Base-by-base conservation (phyloP, 129 eudicot genomes). In the Chrysanthemum lavandulifolium region DNA sequence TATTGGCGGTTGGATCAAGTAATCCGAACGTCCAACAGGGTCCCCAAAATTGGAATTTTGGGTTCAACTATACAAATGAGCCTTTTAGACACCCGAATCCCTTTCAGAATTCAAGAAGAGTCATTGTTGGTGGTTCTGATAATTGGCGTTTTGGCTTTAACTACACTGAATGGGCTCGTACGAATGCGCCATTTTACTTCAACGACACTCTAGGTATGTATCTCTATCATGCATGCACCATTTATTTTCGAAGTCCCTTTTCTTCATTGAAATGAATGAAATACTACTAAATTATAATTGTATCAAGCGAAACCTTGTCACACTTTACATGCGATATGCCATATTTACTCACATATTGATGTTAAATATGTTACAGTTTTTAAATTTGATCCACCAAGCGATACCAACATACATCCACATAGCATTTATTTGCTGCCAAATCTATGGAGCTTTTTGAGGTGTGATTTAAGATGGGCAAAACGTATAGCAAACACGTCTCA, bases 101-200 rank as follows among this genome's bases (percentile, higher is more conserved):
- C 10, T 15, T 68, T 61, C 60, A n/a, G 0, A 68, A 58, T 31
- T 68, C 91, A 13, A 81, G 78, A 40, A 77, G 55, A 65, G 72
- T 86, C 59, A 58, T 80, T 2, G 87, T 86, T n/a, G 96, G 96
- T 1, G 92, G 89, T 6, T 80, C 89, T 1, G 76, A 79, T 15
- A 80, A 82, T 3, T 89, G 96, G 96, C 89, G 75, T 18, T 89
- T 86, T 64, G 96, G 96, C 18, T 82, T 71, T 51, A 89, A 89
- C 48, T 89, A 89, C 77, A 61, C n/a, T 0, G 84, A 86, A 50
- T 89, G 96, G 96, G 86, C 91, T 59, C 69, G 55, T 23, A 86
- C 69, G 49, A 86, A 66, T 31, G 86, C 75, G 8, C 96, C 96
- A 13, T 84, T 89, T 61, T 86, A 64, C 76, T 50, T 84, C 52